These are phyloP conservation scores for Clarireedia homoeocarpa DNA, from an alignment of 2,329 filamentous ascomycete genomes.

Conservation along the genomic window DNA sequence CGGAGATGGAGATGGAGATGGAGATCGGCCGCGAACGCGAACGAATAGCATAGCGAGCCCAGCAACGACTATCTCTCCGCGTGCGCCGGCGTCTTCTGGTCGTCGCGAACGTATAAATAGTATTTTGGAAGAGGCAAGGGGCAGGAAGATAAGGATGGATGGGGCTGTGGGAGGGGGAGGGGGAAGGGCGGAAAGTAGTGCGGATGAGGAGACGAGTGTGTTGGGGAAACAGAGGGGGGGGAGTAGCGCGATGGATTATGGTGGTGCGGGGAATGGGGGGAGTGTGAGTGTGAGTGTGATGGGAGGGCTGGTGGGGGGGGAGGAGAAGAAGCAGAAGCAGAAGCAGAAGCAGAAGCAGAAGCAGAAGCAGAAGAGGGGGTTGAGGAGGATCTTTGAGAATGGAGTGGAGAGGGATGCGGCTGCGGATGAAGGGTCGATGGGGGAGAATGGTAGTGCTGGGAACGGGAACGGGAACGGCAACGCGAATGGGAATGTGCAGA, in stretches of 20 bases:
- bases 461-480: too few relatives aligned
- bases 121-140: slow-evolving; percentile 21
- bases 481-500: too few relatives aligned
- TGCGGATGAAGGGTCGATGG: too few relatives aligned
- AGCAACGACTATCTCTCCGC: too few relatives aligned
- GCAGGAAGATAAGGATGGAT: slow-evolving; percentile 12
- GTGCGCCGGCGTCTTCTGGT: too few relatives aligned
- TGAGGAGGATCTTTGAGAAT: slow-evolving; percentile 20
- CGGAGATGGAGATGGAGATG: background rate
- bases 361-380: too few relatives aligned
- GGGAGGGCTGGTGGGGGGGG: background rate
- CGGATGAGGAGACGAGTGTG: slow-evolving; percentile 34
- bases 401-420: background rate
- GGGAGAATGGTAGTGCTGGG: too few relatives aligned
- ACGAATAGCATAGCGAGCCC: too few relatives aligned
- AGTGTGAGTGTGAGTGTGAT: background rate
- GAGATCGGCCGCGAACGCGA: too few relatives aligned
- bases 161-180: background rate
- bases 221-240: slow-evolving; percentile 20
- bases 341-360: too few relatives aligned
- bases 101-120: slow-evolving; percentile 15
- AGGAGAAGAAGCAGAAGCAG: background rate
- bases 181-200: slow-evolving; percentile 19
- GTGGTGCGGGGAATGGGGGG: slow-evolving; percentile 9
- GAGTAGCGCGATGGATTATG: background rate